These are phyloP conservation scores for Quercus lobata DNA, from an alignment of 331 rosid genomes.

Conservation along the genomic window DNA sequence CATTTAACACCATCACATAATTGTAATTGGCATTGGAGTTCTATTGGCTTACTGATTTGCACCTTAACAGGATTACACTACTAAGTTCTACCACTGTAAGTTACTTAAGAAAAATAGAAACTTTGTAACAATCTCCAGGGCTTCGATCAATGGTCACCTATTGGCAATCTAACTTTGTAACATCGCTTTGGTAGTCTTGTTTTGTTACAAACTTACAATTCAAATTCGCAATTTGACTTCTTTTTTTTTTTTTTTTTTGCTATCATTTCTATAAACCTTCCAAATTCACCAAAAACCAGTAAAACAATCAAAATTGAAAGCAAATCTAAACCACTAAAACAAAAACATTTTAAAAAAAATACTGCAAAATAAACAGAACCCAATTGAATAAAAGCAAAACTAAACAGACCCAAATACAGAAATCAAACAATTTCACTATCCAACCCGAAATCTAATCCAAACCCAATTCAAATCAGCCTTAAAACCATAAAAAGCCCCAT, in stretches of 20 bases:
- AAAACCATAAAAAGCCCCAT: neutral
- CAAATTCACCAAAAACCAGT: neutral
- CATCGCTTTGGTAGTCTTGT: neutral
- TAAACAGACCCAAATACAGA: neutral
- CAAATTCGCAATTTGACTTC: neutral
- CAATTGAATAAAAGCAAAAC: neutral
- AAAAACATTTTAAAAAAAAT: neutral
- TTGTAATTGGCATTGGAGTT: neutral
- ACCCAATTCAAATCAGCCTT: constrained; percentile 12
- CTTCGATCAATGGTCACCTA: neutral
- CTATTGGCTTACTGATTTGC: neutral
- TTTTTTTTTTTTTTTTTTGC: neutral
- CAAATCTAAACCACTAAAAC: neutral
- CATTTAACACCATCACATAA: neutral
- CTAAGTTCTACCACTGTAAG: neutral
- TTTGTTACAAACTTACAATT: neutral
- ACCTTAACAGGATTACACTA: neutral
- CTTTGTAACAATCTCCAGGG: neutral
- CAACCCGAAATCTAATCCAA: neutral
- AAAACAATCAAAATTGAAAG: neutral
- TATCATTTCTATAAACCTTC: neutral
- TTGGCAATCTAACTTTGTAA: neutral
- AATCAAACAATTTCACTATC: neutral
- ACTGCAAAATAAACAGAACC: neutral
- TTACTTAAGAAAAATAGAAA: neutral